Percentiles rank a stretch among this genome's conserved stretches.
Evolutionary conservation across 2,329 filamentous ascomycete species (phyloP).

Genomic region (Talaromyces funiculosus): DNA sequence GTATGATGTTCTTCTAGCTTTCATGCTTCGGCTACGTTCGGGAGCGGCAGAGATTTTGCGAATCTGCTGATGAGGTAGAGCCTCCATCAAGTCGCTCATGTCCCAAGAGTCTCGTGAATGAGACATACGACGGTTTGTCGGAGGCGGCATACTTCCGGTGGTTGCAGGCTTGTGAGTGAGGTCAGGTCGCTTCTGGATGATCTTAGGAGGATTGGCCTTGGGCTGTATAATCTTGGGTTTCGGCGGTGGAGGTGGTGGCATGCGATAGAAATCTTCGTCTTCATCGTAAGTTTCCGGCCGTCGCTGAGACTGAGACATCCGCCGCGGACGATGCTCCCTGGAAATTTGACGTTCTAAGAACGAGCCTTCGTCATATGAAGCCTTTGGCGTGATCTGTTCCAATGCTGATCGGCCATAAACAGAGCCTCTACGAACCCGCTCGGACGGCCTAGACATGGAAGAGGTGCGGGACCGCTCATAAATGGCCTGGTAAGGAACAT

Average conservation of each 20-base stretch:
- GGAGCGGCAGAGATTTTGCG: slow-evolving; percentile 26
- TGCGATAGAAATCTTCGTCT: slow-evolving; percentile 39
- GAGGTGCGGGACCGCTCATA: slow-evolving; percentile 29
- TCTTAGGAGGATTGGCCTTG: slow-evolving; percentile 24
- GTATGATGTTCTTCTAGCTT: slow-evolving; percentile 28
- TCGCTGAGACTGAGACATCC: slow-evolving; percentile 21
- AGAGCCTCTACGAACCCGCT: slow-evolving; percentile 29
- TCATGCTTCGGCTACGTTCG: slow-evolving; percentile 31
- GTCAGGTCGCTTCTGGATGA: slow-evolving; percentile 34
- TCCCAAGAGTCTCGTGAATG: slow-evolving; percentile 25
- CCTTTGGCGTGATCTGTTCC: slow-evolving; percentile 27
- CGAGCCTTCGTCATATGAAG: slow-evolving; percentile 28
- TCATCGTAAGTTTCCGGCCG: slow-evolving; percentile 19
- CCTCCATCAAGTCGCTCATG: slow-evolving; percentile 28
- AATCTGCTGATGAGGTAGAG: slow-evolving; percentile 27
- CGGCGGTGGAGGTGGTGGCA: slow-evolving; percentile 36
- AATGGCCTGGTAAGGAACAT: slow-evolving; percentile 18
- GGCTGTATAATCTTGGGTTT: slow-evolving; percentile 15
- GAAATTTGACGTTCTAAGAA: slow-evolving; percentile 25
- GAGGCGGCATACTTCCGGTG: slow-evolving; percentile 23
- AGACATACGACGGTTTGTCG: slow-evolving; percentile 25
- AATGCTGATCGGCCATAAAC: slow-evolving; percentile 31
- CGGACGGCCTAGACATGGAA: slow-evolving; percentile 31
- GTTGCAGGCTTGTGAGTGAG: slow-evolving; percentile 28
- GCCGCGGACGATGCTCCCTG: slow-evolving; percentile 26